Conservation (phyloP, 306 rosid genomes). For the Macrotyloma uniflorum region DNA sequence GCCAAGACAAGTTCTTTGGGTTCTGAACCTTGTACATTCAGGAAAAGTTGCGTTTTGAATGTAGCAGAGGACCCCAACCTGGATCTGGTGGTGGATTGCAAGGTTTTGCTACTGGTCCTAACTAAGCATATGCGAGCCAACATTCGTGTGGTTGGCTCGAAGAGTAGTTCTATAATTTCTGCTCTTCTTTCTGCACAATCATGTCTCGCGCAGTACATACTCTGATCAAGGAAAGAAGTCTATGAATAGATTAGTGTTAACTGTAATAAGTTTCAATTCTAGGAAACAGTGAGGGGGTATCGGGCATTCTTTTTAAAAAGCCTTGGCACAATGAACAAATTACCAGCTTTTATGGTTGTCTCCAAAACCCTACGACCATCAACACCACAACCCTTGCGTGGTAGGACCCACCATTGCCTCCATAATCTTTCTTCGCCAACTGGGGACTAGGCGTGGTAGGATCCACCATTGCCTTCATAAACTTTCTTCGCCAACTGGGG, state of each 20-base stretch:
- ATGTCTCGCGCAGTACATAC: not conserved
- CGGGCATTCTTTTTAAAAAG: too few relatives aligned
- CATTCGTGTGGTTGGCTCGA: conserved; percentile 76
- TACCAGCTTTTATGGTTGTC: too few relatives aligned
- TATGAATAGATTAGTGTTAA: not conserved
- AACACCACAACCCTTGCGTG: too few relatives aligned
- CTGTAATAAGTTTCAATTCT: too few relatives aligned
- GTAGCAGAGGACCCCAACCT: conserved; percentile 29
- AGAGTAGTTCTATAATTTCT: conserved; percentile 44
- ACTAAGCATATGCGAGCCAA: conserved; percentile 33
- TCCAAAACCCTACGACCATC: too few relatives aligned
- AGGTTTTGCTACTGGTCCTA: conserved; percentile 60
- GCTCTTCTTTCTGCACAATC: not conserved
- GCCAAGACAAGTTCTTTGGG: conserved; percentile 39
- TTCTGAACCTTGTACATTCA: conserved; percentile 21
- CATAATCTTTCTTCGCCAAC: too few relatives aligned
- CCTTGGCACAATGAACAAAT: too few relatives aligned
- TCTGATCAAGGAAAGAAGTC: not conserved
- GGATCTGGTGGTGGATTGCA: conserved; percentile 23
- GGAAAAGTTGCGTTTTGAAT: conserved; percentile 22
- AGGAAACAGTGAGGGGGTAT: not conserved
- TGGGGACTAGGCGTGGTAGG: too few relatives aligned
- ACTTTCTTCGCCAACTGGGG: too few relatives aligned
- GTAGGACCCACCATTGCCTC: too few relatives aligned
- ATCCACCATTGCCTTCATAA: too few relatives aligned